Evolutionary conservation across 495 filamentous ascomycete genomes (phyloP).

Genomic region (Trichoderma erinaceum): DNA sequence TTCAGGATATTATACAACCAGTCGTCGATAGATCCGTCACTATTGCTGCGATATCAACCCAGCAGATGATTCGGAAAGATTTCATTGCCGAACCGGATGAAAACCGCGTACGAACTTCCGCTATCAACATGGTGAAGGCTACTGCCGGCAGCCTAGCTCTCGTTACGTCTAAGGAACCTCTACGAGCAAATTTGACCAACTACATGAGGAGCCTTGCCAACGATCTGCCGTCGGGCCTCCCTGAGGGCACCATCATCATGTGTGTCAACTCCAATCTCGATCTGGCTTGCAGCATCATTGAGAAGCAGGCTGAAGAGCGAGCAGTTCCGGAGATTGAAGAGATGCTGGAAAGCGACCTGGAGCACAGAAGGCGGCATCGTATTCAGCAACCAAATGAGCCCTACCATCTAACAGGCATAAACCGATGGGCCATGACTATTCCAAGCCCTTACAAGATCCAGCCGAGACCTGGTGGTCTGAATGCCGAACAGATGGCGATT

Average conservation of each 20-base stretch:
- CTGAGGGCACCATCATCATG: slow-evolving; percentile 89
- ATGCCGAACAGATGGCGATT: slow-evolving; percentile 85
- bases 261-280: slow-evolving; percentile 98
- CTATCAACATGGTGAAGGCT: slow-evolving; percentile 85
- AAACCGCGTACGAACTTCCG: slow-evolving; percentile 72
- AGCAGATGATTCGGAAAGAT: slow-evolving; percentile 90
- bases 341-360: slow-evolving; percentile 70
- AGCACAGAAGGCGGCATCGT: slow-evolving; percentile 66
- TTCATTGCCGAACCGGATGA: slow-evolving; percentile 91
- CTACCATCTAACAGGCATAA: slow-evolving; percentile 68
- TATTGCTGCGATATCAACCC: slow-evolving; percentile 91
- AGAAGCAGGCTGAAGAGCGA: slow-evolving; percentile 88
- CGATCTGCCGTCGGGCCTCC: slow-evolving; percentile 63
- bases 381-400: slow-evolving; percentile 66
- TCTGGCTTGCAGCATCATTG: slow-evolving; percentile 82
- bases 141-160: slow-evolving; percentile 88
- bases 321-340: slow-evolving; percentile 91
- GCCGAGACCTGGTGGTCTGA: slow-evolving; percentile 59
- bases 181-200: slow-evolving; percentile 92
- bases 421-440: slow-evolving; percentile 77
- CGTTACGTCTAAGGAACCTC: slow-evolving; percentile 96
- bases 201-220: slow-evolving; percentile 77
- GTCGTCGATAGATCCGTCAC: slow-evolving; percentile 96
- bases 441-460: slow-evolving; percentile 82
- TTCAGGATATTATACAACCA: slow-evolving; percentile 91